phyloP scores from a whole-genome alignment of 179 eudicot genomes.

The Nepenthes alata region DNA sequence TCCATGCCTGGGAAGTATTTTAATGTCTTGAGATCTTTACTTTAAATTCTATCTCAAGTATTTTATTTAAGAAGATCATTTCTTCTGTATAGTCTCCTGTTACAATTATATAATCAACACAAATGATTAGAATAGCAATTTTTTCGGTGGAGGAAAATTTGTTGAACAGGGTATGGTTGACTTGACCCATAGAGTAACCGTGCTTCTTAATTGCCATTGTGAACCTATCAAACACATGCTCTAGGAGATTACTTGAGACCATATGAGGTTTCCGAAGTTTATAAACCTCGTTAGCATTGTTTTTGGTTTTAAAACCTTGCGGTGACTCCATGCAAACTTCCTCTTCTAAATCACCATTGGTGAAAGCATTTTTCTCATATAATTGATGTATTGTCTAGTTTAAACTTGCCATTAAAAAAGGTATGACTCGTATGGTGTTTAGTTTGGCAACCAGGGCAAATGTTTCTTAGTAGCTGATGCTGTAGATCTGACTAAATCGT shows the following conservation, averaged over 20 bases:
- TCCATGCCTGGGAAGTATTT: too few relatives aligned
- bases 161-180: not conserved
- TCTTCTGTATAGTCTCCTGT: not conserved
- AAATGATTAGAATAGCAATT: too few relatives aligned
- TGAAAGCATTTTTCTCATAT: not conserved
- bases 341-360: not conserved
- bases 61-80: too few relatives aligned
- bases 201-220: too few relatives aligned
- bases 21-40: too few relatives aligned
- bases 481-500: not conserved
- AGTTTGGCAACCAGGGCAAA: not conserved
- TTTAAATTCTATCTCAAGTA: not conserved
- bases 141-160: not conserved
- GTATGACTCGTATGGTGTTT: not conserved
- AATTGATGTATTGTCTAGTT: not conserved
- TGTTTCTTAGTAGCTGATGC: not conserved
- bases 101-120: not conserved
- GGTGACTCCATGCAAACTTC: too few relatives aligned
- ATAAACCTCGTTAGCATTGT: too few relatives aligned
- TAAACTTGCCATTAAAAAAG: not conserved
- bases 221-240: too few relatives aligned
- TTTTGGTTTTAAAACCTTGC: too few relatives aligned
- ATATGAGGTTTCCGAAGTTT: too few relatives aligned
- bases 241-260: too few relatives aligned
- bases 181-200: not conserved